Conservation (phyloP, 169 alveolate genomes). For the Plasmodium fragile region DNA sequence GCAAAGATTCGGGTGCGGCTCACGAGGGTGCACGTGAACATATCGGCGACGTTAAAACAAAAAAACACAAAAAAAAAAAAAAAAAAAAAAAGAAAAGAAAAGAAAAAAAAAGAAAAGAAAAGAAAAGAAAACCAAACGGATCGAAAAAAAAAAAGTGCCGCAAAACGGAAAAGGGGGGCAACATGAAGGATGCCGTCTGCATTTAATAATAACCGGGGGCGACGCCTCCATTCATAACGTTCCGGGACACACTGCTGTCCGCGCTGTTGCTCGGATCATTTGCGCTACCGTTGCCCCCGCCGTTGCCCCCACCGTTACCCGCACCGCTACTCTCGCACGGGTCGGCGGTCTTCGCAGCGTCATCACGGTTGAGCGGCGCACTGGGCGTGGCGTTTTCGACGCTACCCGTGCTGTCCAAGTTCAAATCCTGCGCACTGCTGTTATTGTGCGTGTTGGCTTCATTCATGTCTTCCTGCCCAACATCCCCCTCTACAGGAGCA, state of each 20-base stretch:
- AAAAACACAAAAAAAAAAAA: not conserved
- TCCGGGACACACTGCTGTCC: not conserved
- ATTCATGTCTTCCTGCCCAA: not conserved
- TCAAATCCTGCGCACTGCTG: not conserved
- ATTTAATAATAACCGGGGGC: slow-evolving; percentile 1
- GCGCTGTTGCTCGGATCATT: not conserved
- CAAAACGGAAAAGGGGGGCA: not conserved
- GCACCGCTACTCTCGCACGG: not conserved
- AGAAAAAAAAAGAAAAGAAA: not conserved
- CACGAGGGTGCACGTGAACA: not conserved
- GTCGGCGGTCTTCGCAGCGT: not conserved
- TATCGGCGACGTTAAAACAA: not conserved
- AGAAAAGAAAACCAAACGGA: not conserved
- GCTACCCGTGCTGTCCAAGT: slow-evolving; percentile 6
- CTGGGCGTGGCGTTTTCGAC: not conserved
- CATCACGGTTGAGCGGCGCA: not conserved
- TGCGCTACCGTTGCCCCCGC: not conserved
- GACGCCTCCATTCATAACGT: not conserved
- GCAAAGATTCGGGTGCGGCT: not conserved
- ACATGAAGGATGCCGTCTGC: not conserved
- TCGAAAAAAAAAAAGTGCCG: not conserved
- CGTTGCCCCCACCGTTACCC: not conserved
- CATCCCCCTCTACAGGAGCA: not conserved
- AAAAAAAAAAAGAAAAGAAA: not conserved
- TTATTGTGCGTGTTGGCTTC: not conserved